Evolutionary conservation across 2,329 filamentous ascomycete genomes (phyloP).

Genomic region (Pestalotiopsis sp.): DNA sequence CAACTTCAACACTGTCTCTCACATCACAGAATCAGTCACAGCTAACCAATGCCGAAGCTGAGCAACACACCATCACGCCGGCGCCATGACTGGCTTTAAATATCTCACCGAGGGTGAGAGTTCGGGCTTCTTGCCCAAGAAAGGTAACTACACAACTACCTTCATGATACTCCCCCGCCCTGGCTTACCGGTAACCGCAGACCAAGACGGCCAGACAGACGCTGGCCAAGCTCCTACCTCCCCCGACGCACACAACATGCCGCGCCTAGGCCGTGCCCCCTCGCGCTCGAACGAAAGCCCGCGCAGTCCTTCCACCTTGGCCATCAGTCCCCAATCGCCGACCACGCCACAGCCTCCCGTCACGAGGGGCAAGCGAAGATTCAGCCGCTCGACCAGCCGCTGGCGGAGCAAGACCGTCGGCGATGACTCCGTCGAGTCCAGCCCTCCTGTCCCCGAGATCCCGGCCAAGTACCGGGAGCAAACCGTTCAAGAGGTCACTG

Average conservation of each 20-base stretch:
- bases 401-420: neutral
- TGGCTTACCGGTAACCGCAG: neutral
- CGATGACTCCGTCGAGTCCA: neutral
- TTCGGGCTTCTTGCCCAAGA: neutral
- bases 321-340: too few species aligned
- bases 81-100: neutral
- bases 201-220: neutral
- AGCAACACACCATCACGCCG: neutral
- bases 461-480: neutral
- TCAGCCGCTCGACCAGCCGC: neutral
- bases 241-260: too few species aligned
- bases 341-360: too few species aligned
- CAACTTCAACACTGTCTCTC: neutral
- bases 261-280: too few species aligned
- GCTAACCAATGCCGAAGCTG: neutral
- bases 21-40: neutral
- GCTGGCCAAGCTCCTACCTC: neutral
- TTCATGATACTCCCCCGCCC: neutral
- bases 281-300: too few species aligned
- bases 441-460: neutral
- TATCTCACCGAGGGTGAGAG: conserved; percentile 1
- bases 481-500: neutral
- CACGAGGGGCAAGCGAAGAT: neutral
- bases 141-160: neutral
- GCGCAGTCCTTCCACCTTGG: too few species aligned